Percentiles rank a stretch among this genome's conserved stretches.
Evolutionary conservation across 495 filamentous ascomycete genomes (phyloP).

Genomic region (Symbiotaphrina buchneri): DNA sequence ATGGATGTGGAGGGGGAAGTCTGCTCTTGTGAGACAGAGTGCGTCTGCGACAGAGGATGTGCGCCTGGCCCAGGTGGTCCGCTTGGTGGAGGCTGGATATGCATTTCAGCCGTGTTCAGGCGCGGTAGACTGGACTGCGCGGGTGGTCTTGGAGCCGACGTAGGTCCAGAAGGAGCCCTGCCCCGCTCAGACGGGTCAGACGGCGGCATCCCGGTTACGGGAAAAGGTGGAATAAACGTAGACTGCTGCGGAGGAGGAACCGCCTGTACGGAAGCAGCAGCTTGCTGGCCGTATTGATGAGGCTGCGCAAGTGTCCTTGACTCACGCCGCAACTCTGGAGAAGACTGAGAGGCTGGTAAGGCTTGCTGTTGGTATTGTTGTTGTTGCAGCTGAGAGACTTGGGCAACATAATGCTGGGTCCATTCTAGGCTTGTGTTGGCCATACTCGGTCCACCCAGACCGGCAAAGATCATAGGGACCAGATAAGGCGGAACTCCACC

Average conservation of each 20-base stretch:
- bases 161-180: conserved; percentile 10
- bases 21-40: conserved; percentile 31
- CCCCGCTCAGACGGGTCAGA: conserved; percentile 7
- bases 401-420: conserved; percentile 42
- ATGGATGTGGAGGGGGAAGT: conserved; percentile 42
- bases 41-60: too few relatives aligned
- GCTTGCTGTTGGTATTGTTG: conserved; percentile 21
- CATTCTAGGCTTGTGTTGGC: conserved; percentile 40
- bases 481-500: conserved; percentile 69
- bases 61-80: conserved; percentile 25
- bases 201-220: conserved; percentile 6
- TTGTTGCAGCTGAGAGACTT: conserved; percentile 22
- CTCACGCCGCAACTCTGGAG: conserved; percentile 14
- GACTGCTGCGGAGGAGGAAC: not conserved
- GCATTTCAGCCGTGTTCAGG: conserved; percentile 33
- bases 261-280: conserved; percentile 6
- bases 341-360: conserved; percentile 10
- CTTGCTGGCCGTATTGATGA: conserved; percentile 5
- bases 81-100: conserved; percentile 24
- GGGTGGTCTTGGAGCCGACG: conserved; percentile 12
- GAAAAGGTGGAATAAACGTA: conserved; percentile 2
- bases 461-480: conserved; percentile 76
- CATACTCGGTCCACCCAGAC: conserved; percentile 45
- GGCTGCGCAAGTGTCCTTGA: conserved; percentile 13
- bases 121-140: conserved; percentile 22